These are phyloP conservation scores for Talaromyces marneffei DNA, from an alignment of 2,329 filamentous ascomycete species.

Conservation along the genomic window DNA sequence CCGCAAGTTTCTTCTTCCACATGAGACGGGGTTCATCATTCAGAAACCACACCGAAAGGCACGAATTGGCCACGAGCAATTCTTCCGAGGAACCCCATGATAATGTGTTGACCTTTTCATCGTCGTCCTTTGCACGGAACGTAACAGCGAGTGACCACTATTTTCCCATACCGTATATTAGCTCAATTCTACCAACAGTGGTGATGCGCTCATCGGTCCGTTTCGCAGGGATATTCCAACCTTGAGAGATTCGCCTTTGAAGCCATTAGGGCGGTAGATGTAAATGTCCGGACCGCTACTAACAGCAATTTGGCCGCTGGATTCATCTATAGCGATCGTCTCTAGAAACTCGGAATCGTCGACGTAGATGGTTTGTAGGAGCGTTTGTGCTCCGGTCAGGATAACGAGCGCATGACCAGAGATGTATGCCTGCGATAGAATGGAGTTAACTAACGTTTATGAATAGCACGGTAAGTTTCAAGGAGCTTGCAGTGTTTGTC, in stretches of 20 bases:
- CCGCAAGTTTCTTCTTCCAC: conserved; percentile 73
- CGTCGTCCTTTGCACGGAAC: conserved; percentile 41
- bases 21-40: conserved; percentile 45
- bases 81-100: conserved; percentile 88
- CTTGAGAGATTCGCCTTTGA: conserved; percentile 66
- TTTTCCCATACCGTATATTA: not conserved
- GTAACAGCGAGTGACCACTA: conserved; percentile 56
- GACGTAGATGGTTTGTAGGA: conserved; percentile 88
- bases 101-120: conserved; percentile 50
- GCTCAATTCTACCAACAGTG: not conserved
- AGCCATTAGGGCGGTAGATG: conserved; percentile 70
- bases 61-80: conserved; percentile 67
- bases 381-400: conserved; percentile 64
- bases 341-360: conserved; percentile 65
- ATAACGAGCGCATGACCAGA: conserved; percentile 84
- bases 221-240: conserved; percentile 39
- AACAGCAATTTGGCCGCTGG: conserved; percentile 76
- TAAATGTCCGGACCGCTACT: conserved; percentile 63
- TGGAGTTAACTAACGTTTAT: not conserved
- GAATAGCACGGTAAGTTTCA: conserved; percentile 4
- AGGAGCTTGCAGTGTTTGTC: conserved; percentile 22
- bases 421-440: conserved; percentile 64
- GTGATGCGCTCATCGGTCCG: not conserved
- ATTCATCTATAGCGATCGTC: conserved; percentile 74
- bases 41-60: conserved; percentile 63